Evolutionary conservation across 2,329 filamentous ascomycete species (phyloP), one percentile per base, ranked within the genome.

Genomic region (Zalaria obscura): DNA sequence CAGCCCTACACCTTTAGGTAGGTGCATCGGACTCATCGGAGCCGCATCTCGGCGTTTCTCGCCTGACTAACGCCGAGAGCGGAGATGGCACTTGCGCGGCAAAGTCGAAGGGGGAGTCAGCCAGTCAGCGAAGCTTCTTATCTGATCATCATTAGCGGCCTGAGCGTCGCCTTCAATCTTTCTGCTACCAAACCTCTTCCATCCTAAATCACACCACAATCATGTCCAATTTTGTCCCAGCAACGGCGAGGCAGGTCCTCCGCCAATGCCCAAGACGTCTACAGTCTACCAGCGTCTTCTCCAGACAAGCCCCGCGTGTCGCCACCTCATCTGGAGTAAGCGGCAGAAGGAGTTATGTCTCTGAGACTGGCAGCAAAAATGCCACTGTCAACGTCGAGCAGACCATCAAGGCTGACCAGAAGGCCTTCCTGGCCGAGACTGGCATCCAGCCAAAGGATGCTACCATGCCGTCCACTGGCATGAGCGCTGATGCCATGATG

Each of bases 341-440:
- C 42, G 52, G 61, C 40, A 64, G 68, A 53, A 75, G 85, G 57
- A 72, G 68, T 53, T 94, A 94, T 72, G 87, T 94, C 48, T 83
- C 85, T 27, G 81, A 88, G 66, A 81, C 83, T 46, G 86, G 81
- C 68, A 73, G 78, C 50, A 78, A 84, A 52, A 75, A 77, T 61
- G 85, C 86, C 39, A 85, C 87, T 58, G 83, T 94, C 55, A 79
- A 76, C 52, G 66, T 86, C 44, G 86, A 94, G 55, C 83, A 81
- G 7, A 79, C 86, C 45, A 88, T 94, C 63, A 83, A 83, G 60
- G 71, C 87, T 46, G 86, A 94, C 51, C 86, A 89, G 65, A 83
- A 83, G 60, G 78, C 83, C 28, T 91, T 93, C 50, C 56, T 76
- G 41, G 62, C 70, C 29, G 60, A 77, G 60, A 76, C 72, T 5